Conservation (phyloP, 495 filamentous ascomycete genomes). For the Aspergillus asperescens region DNA sequence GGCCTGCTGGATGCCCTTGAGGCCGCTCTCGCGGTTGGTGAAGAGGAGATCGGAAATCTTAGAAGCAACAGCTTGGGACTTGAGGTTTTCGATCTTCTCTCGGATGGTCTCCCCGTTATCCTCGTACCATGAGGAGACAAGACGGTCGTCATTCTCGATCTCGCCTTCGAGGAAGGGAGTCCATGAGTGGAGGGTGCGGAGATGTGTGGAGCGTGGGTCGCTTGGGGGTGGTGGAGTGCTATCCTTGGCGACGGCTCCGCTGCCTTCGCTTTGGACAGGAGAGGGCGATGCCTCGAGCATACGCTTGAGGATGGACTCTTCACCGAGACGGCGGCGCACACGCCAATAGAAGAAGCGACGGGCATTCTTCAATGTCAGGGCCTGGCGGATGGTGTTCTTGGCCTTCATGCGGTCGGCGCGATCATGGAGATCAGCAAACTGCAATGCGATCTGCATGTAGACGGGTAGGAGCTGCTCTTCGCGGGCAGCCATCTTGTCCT, state of each 20-base stretch:
- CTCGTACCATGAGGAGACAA: conserved; percentile 95
- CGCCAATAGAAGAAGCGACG: conserved; percentile 99
- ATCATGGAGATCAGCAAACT: conserved; percentile 97
- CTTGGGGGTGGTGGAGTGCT: conserved; percentile 17
- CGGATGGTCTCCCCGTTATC: conserved; percentile 80
- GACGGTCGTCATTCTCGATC: conserved; percentile 70
- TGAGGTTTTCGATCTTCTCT: conserved; percentile 72
- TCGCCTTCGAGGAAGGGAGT: conserved; percentile 56
- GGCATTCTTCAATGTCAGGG: conserved; percentile 80
- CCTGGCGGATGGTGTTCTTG: conserved; percentile 84
- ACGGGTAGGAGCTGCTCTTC: conserved; percentile 87
- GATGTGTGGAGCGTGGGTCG: conserved; percentile 52
- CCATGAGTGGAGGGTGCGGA: conserved; percentile 73
- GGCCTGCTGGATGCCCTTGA: conserved; percentile 83
- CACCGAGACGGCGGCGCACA: conserved; percentile 90
- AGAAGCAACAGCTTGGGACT: conserved; percentile 66
- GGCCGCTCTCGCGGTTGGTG: conserved; percentile 66
- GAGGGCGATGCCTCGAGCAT: conserved; percentile 55
- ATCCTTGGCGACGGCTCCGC: conserved; percentile 34
- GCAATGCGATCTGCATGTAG: conserved; percentile 86
- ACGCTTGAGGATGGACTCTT: conserved; percentile 90
- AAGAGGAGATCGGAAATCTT: conserved; percentile 77
- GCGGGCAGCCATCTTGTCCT: conserved; percentile 78
- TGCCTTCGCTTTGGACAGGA: conserved; percentile 26
- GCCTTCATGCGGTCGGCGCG: conserved; percentile 96